Conservation (phyloP, 2,329 filamentous ascomycete species). For the Penicillium occitanis region DNA sequence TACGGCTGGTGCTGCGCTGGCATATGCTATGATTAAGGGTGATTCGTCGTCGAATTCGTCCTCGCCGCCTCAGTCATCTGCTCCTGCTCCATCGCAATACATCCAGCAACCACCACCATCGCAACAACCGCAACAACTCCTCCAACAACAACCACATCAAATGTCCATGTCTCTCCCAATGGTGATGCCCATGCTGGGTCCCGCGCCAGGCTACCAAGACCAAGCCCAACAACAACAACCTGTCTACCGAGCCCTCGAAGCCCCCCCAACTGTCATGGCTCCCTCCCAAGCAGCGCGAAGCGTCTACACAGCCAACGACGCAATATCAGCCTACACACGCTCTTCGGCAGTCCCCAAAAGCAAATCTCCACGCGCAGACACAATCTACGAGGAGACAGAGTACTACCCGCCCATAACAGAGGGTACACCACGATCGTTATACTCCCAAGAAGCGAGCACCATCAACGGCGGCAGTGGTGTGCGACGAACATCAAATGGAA, state of each 20-base stretch:
- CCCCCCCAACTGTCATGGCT: constrained; percentile 26
- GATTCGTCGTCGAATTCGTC: constrained; percentile 43
- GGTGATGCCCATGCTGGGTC: constrained; percentile 20
- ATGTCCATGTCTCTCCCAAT: constrained; percentile 19
- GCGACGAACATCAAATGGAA: constrained; percentile 40
- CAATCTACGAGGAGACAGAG: constrained; percentile 43
- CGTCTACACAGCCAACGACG: constrained; percentile 30
- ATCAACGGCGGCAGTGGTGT: constrained; percentile 22
- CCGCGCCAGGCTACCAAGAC: constrained; percentile 18
- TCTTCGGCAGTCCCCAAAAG: constrained; percentile 35
- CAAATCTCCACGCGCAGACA: constrained; percentile 44
- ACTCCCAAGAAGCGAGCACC: not conserved
- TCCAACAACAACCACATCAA: constrained; percentile 2
- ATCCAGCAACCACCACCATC: constrained; percentile 17
- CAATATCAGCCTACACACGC: constrained; percentile 34
- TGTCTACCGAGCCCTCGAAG: constrained; percentile 36
- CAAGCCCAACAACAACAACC: constrained; percentile 26
- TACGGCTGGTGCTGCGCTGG: constrained; percentile 72
- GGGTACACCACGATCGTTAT: not conserved
- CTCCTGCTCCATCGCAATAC: constrained; percentile 23
- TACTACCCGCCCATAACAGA: constrained; percentile 25
- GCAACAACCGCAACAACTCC: constrained; percentile 24
- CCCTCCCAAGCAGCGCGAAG: constrained; percentile 27
- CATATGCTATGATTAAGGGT: constrained; percentile 70
- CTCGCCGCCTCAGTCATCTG: constrained; percentile 26